A percentile compares a stretch with the other conserved stretches of the same genome.
Evolutionary conservation across 257 asterid genomes (phyloP).

Genomic region (Thymus quinquecostatus): DNA sequence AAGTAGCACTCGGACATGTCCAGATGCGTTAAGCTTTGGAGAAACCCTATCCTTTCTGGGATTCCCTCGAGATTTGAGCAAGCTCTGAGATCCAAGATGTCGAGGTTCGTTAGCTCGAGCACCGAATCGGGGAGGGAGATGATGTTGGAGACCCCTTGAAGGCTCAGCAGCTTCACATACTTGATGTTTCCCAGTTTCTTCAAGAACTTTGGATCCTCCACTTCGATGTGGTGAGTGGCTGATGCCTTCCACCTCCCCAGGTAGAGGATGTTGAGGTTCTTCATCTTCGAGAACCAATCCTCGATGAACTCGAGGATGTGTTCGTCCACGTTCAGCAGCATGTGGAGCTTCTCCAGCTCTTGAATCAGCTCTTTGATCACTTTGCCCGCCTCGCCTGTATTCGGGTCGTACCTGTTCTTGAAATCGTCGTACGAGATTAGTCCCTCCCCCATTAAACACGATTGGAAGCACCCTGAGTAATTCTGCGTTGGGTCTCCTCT

Average conservation of each 20-base stretch:
- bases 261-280: constrained; percentile 41
- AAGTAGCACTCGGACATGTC: constrained; percentile 59
- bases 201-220: constrained; percentile 44
- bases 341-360: constrained; percentile 44
- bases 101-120: constrained; percentile 27
- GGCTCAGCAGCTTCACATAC: constrained; percentile 43
- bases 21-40: constrained; percentile 43
- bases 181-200: constrained; percentile 29
- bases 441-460: constrained; percentile 52
- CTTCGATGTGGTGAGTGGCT: constrained; percentile 43
- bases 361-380: neutral
- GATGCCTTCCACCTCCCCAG: constrained; percentile 48
- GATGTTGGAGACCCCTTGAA: constrained; percentile 55
- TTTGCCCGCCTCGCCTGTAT: neutral
- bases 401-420: neutral
- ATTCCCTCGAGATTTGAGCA: constrained; percentile 53
- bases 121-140: constrained; percentile 42
- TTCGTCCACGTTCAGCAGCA: constrained; percentile 49
- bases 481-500: constrained; percentile 42
- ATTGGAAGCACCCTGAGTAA: constrained; percentile 27
- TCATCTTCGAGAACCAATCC: constrained; percentile 48
- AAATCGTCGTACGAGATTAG: constrained; percentile 35
- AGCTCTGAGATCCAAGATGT: constrained; percentile 45
- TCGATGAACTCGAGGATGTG: constrained; percentile 39
- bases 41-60: constrained; percentile 35